phyloP scores from a whole-genome alignment of 176 grass and related monocot genomes.

The Lolium rigidum region DNA sequence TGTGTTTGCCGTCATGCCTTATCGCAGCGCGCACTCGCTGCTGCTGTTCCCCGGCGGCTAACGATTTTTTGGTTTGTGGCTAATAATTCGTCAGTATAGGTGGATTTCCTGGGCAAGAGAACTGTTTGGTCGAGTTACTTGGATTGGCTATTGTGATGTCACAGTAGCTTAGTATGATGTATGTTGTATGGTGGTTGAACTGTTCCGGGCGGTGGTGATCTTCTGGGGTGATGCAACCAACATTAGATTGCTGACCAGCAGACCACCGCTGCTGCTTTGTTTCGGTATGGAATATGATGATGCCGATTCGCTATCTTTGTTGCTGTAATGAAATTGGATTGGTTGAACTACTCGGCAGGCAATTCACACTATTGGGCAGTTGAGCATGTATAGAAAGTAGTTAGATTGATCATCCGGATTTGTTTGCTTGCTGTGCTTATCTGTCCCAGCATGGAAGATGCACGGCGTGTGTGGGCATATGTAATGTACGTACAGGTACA shows the following conservation, averaged over 20 bases:
- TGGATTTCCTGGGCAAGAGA: slow-evolving; percentile 26
- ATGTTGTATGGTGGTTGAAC: slow-evolving; percentile 50
- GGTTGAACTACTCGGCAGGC: slow-evolving; percentile 4
- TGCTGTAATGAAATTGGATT: slow-evolving; percentile 26
- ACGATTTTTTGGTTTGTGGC: slow-evolving; percentile 53
- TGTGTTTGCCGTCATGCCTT: slow-evolving; percentile 42
- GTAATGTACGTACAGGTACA: not conserved
- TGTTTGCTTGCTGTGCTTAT: not conserved
- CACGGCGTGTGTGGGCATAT: not conserved
- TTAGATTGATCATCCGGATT: not conserved
- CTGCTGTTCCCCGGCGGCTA: slow-evolving; percentile 39
- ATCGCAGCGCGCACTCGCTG: not conserved
- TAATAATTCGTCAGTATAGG: slow-evolving; percentile 62
- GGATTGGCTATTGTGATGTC: no score
- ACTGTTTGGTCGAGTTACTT: not conserved
- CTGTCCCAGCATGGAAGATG: not conserved
- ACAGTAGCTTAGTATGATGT: not conserved
- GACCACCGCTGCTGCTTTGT: slow-evolving; percentile 18
- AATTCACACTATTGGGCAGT: not conserved
- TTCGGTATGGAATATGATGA: slow-evolving; percentile 16
- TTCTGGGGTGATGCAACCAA: slow-evolving; percentile 59
- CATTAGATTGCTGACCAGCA: slow-evolving; percentile 52
- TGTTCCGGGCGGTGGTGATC: slow-evolving; percentile 13
- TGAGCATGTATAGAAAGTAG: not conserved
- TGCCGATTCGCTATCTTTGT: not conserved